Evolutionary conservation across 257 asterid genomes (phyloP).

Genomic region (Salvia splendens): DNA sequence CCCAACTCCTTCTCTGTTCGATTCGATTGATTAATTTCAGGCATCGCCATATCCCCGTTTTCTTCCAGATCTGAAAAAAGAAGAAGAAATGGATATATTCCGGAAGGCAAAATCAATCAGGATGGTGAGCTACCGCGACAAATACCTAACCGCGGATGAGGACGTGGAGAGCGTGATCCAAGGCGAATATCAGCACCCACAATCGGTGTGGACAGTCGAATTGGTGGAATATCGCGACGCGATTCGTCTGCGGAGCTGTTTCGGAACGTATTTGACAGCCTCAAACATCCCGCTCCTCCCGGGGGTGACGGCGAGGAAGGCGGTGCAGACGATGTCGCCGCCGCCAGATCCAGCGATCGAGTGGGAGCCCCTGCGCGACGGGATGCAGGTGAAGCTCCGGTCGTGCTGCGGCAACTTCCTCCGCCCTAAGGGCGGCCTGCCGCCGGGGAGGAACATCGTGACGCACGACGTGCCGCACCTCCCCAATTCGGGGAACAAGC

Average conservation of each 20-base stretch:
- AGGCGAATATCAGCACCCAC: constrained; percentile 38
- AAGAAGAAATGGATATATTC: constrained; percentile 56
- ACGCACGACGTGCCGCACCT: constrained; percentile 67
- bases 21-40: not conserved
- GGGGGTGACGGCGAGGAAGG: constrained; percentile 51
- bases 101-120: constrained; percentile 50
- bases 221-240: constrained; percentile 40
- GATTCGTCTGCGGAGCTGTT: constrained; percentile 60
- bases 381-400: constrained; percentile 54
- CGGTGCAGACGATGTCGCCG: constrained; percentile 42
- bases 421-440: constrained; percentile 73
- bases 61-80: not conserved
- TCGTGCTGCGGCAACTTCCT: constrained; percentile 55
- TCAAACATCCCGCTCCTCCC: constrained; percentile 52
- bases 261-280: constrained; percentile 61
- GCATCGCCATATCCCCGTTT: no score
- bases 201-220: constrained; percentile 58
- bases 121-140: constrained; percentile 56
- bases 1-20: not conserved
- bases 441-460: constrained; percentile 71
- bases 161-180: constrained; percentile 52
- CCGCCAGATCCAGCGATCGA: constrained; percentile 31
- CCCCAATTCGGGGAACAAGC: constrained; percentile 43
- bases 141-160: constrained; percentile 54
- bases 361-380: constrained; percentile 81